Evolutionary conservation across 352 stramenopile species (phyloP), one percentile per base, ranked within the genome.

Genomic region (Pythium phragmiticola): DNA sequence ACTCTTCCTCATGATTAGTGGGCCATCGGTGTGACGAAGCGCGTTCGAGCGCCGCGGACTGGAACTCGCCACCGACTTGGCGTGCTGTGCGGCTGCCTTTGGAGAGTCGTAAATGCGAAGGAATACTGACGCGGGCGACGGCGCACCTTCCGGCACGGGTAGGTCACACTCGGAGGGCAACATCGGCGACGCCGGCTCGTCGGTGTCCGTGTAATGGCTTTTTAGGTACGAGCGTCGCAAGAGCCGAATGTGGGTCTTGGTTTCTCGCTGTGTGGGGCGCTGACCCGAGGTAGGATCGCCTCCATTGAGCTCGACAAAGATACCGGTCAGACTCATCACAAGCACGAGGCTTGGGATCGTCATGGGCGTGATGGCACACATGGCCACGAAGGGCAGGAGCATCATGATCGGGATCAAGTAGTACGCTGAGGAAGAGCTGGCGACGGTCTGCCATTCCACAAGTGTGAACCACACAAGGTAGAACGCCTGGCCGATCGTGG

Each of bases 261-360:
- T 74, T 39, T 87, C 60, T 30, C 74, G 72, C 26, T 82, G 68
- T 0, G 70, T 72, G 17, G 73, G 66, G n/a, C 63, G 69, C 30
- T 63, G 60, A 19, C 69, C 65, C 2, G 52, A 53, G 4, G 54
- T 34, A 1, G 47, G 51, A 14, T 47, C 53, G 5, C 71, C 63
- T 14, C 66, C 73, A 42, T 92, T 94, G 30, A 94, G 73, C 28
- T 95, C 84, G 12, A 89, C 84, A 50, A 94, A 95, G 60, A 94
- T 93, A 19, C 87, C 87, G 0, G 87, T 93, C 11, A 95, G 69
- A 59, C 84, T 92, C 81, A 95, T 88, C 46, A 95, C 83, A 0
- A 94, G 69, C n/a, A 95, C 87, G 30, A 95, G 73, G 30, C 83
- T 93, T 4, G 87, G 87, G 83, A 95, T 92, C 16, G 87, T 94